A percentile compares a stretch with the other conserved stretches of the same genome.
Evolutionary conservation across 352 stramenopile species (phyloP).

Genomic region (Phytopythium mirpurense): DNA sequence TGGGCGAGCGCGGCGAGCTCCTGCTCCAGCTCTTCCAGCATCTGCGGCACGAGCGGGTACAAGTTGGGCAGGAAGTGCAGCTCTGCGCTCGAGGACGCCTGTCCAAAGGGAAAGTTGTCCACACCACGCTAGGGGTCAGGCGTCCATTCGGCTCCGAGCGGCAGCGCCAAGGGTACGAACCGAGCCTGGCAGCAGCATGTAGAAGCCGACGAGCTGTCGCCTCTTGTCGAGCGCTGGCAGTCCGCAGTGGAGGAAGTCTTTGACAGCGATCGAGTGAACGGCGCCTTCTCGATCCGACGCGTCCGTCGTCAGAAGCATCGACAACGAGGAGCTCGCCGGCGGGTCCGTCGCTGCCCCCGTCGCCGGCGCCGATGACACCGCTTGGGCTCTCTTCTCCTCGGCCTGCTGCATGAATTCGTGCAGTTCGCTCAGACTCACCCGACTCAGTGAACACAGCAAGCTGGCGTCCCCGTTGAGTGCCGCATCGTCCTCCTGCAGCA

Average conservation of each 20-base stretch:
- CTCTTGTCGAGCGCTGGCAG: constrained; percentile 50
- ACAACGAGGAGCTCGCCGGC: constrained; percentile 15
- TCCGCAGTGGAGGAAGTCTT: constrained; percentile 57
- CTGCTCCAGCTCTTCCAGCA: constrained; percentile 47
- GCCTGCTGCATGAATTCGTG: constrained; percentile 9
- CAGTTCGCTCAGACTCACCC: constrained; percentile 46
- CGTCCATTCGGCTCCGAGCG: no score
- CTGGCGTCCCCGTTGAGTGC: constrained; percentile 49
- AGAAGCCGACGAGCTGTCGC: constrained; percentile 49
- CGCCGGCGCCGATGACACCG: neutral
- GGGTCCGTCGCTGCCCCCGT: neutral
- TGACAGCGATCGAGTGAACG: constrained; percentile 31
- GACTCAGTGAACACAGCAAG: constrained; percentile 46
- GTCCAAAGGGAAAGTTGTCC: no score
- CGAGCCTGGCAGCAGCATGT: constrained; percentile 22
- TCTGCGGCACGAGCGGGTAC: constrained; percentile 51
- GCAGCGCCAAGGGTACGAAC: neutral
- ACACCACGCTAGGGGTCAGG: no score
- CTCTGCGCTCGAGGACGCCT: constrained; percentile 22
- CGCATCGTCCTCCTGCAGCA: constrained; percentile 58
- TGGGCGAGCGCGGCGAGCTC: constrained; percentile 26
- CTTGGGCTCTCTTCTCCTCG: neutral
- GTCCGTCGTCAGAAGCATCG: constrained; percentile 25
- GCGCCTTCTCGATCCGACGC: constrained; percentile 14
- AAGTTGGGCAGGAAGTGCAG: constrained; percentile 56